Evolutionary conservation across 2,329 filamentous ascomycete genomes (phyloP), one percentile per base, ranked within the genome.

Genomic region (Stemphylium lycopersici): DNA sequence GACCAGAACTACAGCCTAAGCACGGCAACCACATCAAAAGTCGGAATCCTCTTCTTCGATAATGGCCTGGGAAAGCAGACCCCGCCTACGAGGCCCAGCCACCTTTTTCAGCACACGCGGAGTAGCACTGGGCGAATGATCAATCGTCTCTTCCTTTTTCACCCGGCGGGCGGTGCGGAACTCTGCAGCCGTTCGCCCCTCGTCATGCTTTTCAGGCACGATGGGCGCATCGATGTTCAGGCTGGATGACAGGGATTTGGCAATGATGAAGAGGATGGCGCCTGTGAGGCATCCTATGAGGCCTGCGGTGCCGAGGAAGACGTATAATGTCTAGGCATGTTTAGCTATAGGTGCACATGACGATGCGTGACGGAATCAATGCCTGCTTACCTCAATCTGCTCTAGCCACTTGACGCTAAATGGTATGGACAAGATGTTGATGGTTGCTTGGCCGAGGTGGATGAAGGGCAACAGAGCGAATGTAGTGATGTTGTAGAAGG

Each of bases 11-110:
- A 22, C 26, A 18, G 29, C 13, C 11, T 13, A 24, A 7, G 10
- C 42, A n/a, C 22, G 10, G n/a, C 32, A 1, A 4, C 1, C 2
- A 11, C 11, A 11, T 76, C 62, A 80, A 46, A 75, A 78, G 40
- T 80, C 79, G 1, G 78, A 80, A 69, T 89, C 87, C 46, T 88
- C 87, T 69, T 91, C 89, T 72, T 90, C 89, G 52, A 88, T 81
- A 58, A 91, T 91, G 0, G 86, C 89, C 68, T 89, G 85, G 24
- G 83, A 81, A 38, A 89, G 74, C 15, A 90, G 69, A 1, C 83
- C 82, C 45, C 78, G 76, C 4, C 78, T 62, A 7, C 56, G 61
- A 24, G 56, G 37, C 13, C 44, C 52, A 16, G 57, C 39, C 1
- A 46, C 77, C 75, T 49, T 79, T 73, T 65, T 66, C 45, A 65